Percentiles rank a stretch among this genome's conserved stretches.
phyloP scores from a whole-genome alignment of 768 basidiomycete species.

The Tylopilus felleus region DNA sequence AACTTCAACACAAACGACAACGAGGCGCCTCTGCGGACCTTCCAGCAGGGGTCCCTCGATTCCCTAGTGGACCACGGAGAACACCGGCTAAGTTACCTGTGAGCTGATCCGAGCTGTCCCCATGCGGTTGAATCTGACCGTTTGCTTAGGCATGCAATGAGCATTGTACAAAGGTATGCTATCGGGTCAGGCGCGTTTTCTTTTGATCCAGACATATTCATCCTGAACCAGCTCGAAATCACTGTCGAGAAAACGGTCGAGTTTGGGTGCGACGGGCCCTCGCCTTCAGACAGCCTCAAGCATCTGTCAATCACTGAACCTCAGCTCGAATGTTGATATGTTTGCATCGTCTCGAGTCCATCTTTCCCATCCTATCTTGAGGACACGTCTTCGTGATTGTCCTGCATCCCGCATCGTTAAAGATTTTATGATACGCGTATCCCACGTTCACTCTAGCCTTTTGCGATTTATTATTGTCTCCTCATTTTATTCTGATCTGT shows the following conservation, averaged over 20 bases:
- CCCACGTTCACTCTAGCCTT: not conserved
- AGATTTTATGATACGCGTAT: not conserved
- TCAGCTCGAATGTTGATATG: not conserved
- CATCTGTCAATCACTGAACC: slow-evolving; percentile 9
- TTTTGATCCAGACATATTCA: not conserved
- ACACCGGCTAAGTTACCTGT: slow-evolving; percentile 6
- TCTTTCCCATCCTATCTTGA: not conserved
- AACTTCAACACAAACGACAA: slow-evolving; percentile 29
- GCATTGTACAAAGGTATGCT: slow-evolving; percentile 15
- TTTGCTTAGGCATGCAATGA: slow-evolving; percentile 13
- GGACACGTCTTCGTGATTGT: not conserved
- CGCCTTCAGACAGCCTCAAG: not conserved
- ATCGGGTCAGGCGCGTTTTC: not conserved
- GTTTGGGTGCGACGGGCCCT: slow-evolving; percentile 18
- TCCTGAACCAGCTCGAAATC: slow-evolving; percentile 24
- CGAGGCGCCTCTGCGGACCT: slow-evolving; percentile 30
- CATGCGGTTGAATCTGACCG: not conserved
- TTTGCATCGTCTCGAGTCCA: not conserved
- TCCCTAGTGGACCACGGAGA: slow-evolving; percentile 18
- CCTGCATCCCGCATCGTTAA: not conserved
- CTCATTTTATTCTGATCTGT: not conserved
- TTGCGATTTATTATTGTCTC: not conserved
- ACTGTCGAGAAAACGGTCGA: slow-evolving; percentile 30
- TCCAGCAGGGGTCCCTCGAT: slow-evolving; percentile 25
- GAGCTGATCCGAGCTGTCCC: not conserved